A percentile compares a stretch with the other conserved stretches of the same genome.
These are phyloP conservation scores for Jasminum sambac DNA, from an alignment of 257 asterid species.

Conservation along the genomic window DNA sequence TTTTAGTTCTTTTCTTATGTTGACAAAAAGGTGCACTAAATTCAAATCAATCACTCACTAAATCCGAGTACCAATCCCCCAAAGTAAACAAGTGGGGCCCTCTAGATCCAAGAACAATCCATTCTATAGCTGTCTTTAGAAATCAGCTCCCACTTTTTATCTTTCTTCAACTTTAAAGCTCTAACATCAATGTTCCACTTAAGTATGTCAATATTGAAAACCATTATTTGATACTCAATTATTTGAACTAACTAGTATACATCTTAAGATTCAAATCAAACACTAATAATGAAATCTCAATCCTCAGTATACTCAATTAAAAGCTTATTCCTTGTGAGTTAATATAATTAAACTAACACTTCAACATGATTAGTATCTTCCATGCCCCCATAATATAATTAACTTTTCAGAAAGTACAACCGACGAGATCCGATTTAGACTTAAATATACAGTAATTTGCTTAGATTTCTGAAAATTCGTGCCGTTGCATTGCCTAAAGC, in stretches of 20 bases:
- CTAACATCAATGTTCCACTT: background rate
- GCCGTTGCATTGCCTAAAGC: background rate
- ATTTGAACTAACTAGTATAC: background rate
- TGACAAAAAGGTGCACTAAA: background rate
- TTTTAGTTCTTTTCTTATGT: background rate
- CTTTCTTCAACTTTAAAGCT: background rate
- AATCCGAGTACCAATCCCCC: background rate
- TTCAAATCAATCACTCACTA: background rate
- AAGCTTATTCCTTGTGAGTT: constrained; percentile 5
- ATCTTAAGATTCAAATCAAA: background rate
- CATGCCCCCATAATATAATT: constrained; percentile 6
- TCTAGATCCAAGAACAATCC: background rate
- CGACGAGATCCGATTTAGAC: background rate
- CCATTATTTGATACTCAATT: constrained; percentile 1
- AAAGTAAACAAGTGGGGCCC: background rate
- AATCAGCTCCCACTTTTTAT: background rate
- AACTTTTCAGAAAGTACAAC: background rate
- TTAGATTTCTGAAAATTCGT: background rate
- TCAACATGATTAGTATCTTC: constrained; percentile 24
- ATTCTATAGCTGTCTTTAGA: background rate
- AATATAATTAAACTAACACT: constrained; percentile 3
- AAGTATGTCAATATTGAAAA: background rate
- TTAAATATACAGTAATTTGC: constrained; percentile 1
- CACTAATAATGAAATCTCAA: constrained; percentile 19
- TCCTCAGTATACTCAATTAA: too few relatives aligned